A percentile compares a stretch with the other conserved stretches of the same genome.
phyloP scores from a whole-genome alignment of 768 basidiomycete species.

The Xanthoconium purpureum region DNA sequence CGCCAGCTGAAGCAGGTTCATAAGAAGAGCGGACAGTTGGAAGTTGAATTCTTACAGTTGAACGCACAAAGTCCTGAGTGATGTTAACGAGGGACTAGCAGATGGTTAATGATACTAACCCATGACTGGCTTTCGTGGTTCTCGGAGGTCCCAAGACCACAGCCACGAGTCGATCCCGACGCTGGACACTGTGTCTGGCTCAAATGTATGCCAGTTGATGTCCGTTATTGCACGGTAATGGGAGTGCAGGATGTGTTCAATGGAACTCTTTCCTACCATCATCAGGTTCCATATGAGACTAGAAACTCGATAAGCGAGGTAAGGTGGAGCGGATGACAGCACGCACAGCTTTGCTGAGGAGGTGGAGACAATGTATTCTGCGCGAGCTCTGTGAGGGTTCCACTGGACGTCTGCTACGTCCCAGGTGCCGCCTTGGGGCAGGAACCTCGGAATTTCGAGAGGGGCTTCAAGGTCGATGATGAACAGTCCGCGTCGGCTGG shows the following conservation, averaged over 20 bases:
- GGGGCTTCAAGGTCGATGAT: slow-evolving; percentile 93
- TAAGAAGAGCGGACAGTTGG: neutral
- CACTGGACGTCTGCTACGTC: slow-evolving; percentile 92
- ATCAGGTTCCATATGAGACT: slow-evolving; percentile 95
- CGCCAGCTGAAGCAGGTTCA: slow-evolving; percentile 51
- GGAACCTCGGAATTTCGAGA: slow-evolving; percentile 82
- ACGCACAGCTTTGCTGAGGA: slow-evolving; percentile 84
- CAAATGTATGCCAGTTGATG: slow-evolving; percentile 92
- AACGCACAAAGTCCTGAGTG: slow-evolving; percentile 53
- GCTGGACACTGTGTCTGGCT: slow-evolving; percentile 83
- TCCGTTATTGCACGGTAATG: slow-evolving; percentile 97
- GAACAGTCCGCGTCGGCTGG: slow-evolving; percentile 82
- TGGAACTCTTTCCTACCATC: slow-evolving; percentile 68
- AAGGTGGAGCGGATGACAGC: neutral
- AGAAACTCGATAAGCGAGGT: neutral
- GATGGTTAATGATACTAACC: slow-evolving; percentile 33
- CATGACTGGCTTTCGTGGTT: slow-evolving; percentile 65
- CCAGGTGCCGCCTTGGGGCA: slow-evolving; percentile 96
- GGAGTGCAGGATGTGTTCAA: slow-evolving; percentile 80
- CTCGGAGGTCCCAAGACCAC: slow-evolving; percentile 90
- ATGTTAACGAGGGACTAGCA: neutral
- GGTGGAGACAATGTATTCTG: slow-evolving; percentile 83
- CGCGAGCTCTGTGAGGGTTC: slow-evolving; percentile 77
- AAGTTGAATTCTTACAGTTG: slow-evolving; percentile 39
- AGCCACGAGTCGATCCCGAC: slow-evolving; percentile 93